Conservation (phyloP, 192 early-diverging fungal genomes). For the Obelidium mucronatum region DNA sequence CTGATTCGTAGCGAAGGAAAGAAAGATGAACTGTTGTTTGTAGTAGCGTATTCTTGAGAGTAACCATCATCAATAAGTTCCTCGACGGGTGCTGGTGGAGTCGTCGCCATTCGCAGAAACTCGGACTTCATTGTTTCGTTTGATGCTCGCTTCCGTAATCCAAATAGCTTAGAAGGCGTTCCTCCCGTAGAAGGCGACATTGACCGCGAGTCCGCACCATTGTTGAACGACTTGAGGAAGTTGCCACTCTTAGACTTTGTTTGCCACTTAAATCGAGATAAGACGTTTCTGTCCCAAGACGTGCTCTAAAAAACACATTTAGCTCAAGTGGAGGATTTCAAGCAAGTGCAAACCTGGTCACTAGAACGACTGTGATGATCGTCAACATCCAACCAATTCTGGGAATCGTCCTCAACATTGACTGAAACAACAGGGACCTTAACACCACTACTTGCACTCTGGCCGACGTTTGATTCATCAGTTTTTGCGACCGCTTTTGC, state of each 20-base stretch:
- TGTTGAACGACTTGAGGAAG: background rate
- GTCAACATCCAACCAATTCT: slow-evolving; percentile 14
- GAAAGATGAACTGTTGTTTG: too few species aligned
- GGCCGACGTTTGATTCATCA: too few species aligned
- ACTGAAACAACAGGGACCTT: background rate
- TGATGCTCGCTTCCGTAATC: background rate
- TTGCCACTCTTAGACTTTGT: background rate
- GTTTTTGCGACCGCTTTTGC: background rate
- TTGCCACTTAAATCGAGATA: too few species aligned
- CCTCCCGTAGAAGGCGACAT: background rate
- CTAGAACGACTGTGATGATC: too few species aligned
- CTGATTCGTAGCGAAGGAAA: slow-evolving; percentile 2
- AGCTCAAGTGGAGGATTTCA: too few species aligned
- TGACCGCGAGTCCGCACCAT: background rate
- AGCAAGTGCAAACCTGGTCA: too few species aligned
- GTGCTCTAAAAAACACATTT: too few species aligned
- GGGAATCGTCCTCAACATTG: background rate
- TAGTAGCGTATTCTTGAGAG: too few species aligned
- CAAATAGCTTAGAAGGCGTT: background rate
- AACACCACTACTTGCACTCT: too few species aligned
- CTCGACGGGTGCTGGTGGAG: too few species aligned
- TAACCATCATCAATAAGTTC: too few species aligned
- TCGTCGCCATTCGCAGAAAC: background rate
- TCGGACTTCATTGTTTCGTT: slow-evolving; percentile 20
- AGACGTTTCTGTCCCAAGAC: too few species aligned